These are phyloP conservation scores for Aureobasidium melanogenum DNA, from an alignment of 2,329 filamentous ascomycete genomes.

Conservation along the genomic window DNA sequence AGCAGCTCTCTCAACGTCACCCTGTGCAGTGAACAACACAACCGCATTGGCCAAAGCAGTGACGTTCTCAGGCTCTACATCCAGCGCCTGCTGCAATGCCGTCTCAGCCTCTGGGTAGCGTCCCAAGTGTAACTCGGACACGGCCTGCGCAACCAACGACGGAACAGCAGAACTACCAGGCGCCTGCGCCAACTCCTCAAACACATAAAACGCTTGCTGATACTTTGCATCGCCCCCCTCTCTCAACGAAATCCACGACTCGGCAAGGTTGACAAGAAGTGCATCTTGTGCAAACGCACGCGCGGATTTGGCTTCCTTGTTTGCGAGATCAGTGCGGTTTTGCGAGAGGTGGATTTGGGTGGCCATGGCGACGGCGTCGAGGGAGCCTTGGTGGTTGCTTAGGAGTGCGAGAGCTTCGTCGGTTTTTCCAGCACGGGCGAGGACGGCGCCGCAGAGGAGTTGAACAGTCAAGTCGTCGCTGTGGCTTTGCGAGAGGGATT, in stretches of 20 bases:
- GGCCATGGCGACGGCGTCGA: conserved; percentile 72
- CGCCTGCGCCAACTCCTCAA: conserved; percentile 86
- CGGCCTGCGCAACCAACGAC: conserved; percentile 76
- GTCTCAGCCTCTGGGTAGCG: conserved; percentile 81
- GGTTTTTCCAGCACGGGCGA: conserved; percentile 70
- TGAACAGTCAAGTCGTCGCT: conserved; percentile 74
- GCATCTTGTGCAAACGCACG: conserved; percentile 94
- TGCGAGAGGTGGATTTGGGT: conserved; percentile 88
- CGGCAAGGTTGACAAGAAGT: conserved; percentile 83
- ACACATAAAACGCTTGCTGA: conserved; percentile 95
- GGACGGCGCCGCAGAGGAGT: conserved; percentile 68
- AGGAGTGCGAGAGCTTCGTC: conserved; percentile 77
- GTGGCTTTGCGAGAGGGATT: conserved; percentile 58
- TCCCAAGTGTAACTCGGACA: conserved; percentile 85
- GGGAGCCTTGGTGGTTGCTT: conserved; percentile 72
- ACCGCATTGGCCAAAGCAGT: conserved; percentile 76
- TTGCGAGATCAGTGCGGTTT: conserved; percentile 80
- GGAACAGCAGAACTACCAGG: conserved; percentile 68
- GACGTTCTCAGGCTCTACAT: conserved; percentile 60
- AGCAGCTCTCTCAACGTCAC: conserved; percentile 51
- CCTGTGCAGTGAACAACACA: conserved; percentile 68
- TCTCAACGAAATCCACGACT: conserved; percentile 88
- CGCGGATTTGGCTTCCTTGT: conserved; percentile 80
- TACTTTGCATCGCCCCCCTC: conserved; percentile 93
- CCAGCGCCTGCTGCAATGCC: conserved; percentile 70